phyloP scores from a whole-genome alignment of 2,329 filamentous ascomycete species.

The Microsporum canis region DNA sequence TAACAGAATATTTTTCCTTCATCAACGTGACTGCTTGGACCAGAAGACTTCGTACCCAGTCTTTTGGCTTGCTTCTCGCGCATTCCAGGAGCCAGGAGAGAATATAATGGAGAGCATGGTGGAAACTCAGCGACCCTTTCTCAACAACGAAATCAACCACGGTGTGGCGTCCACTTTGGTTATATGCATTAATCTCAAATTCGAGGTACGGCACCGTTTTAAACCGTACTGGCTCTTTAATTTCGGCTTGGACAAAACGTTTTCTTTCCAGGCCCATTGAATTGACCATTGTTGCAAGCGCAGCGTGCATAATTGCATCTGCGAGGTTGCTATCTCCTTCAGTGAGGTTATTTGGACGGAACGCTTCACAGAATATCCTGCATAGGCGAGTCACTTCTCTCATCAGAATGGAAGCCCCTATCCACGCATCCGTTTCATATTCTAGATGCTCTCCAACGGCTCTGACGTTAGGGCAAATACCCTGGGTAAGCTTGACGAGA shows the following conservation, averaged over 20 bases:
- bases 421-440: constrained; percentile 97
- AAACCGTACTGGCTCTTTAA: constrained; percentile 77
- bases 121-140: constrained; percentile 86
- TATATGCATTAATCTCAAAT: constrained; percentile 49
- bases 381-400: constrained; percentile 90
- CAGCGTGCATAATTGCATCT: constrained; percentile 55
- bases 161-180: constrained; percentile 44
- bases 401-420: constrained; percentile 86
- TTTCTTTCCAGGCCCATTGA: constrained; percentile 79
- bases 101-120: constrained; percentile 92
- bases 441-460: constrained; percentile 93
- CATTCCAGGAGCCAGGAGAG: constrained; percentile 92
- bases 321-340: constrained; percentile 54
- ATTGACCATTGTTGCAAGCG: constrained; percentile 76
- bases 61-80: constrained; percentile 60
- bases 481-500: constrained; percentile 88
- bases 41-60: constrained; percentile 57
- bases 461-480: constrained; percentile 86
- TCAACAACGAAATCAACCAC: constrained; percentile 84
- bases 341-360: constrained; percentile 56
- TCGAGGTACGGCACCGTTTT: constrained; percentile 67
- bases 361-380: constrained; percentile 77
- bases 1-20: constrained; percentile 45
- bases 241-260: constrained; percentile 75
- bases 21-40: constrained; percentile 54